Base-by-base conservation (phyloP, 2,329 filamentous ascomycete species). In the Neophaeococcomyces mojaviensis region DNA sequence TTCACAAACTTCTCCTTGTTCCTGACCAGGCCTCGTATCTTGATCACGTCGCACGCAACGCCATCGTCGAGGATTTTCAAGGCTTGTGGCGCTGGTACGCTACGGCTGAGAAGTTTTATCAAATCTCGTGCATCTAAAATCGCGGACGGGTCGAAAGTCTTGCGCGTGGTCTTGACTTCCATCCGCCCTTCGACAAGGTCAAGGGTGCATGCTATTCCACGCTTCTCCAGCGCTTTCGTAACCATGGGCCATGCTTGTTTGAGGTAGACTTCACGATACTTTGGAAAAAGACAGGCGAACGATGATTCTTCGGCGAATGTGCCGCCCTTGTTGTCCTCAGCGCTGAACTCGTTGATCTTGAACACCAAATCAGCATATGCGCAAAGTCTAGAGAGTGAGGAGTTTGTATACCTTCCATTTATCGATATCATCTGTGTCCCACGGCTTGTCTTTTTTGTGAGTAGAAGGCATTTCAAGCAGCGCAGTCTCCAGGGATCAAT, bases 1-100 rank as follows among this genome's bases (percentile, higher is more conserved):
- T 98, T 98, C 42, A 95, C 86, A 60, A 97, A 98, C 47, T 88
- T 81, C 55, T 97, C 89, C 67, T 96, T 96, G 68, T 90, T 96
- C 52, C 86, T 77, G 22, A 97, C 88, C 39, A 96, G 74, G 60
- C 81, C 90, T 51, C 88, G 78, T 58, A 96, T 94, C 73, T 96
- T 97, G 72, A 98, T 90, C 48, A 98, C 84, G 66, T 98, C 92
- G 72, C 86, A 89, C 9, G 89, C 89, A 39, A 90, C 76, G 20
- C 84, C 88, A 64, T 98, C 92, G 38, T 97, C 85, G 48, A 98
- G 77, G 42, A 98, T 94, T 67, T 94, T 94, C 58, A 98, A 68
- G 2, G 92, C 92, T 62, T 96, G 88, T 4, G 88, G 88, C 1
- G 88, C 87, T 1, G 92, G 92, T 4, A 98, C 92, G 58, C 86